phyloP scores from a whole-genome alignment of 139 green algal genomes.

The Picochlorum sp. region DNA sequence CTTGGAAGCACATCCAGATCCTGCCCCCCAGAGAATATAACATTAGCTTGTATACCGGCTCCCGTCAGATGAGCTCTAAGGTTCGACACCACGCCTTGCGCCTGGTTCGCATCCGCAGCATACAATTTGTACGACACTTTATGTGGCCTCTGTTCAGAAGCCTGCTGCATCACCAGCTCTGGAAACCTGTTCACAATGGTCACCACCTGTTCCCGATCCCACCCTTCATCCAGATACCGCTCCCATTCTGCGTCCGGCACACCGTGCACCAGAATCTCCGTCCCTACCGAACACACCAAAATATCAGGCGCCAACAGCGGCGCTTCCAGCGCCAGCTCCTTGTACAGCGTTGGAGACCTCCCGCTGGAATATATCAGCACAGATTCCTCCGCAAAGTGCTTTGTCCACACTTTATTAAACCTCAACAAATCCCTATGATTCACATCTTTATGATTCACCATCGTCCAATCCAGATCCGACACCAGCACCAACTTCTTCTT shows the following conservation, averaged over 20 bases:
- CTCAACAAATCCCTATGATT: constrained; percentile 41
- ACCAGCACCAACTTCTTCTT: constrained; percentile 58
- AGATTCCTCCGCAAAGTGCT: constrained; percentile 49
- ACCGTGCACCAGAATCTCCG: constrained; percentile 69
- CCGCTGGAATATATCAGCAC: constrained; percentile 90
- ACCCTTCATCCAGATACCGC: constrained; percentile 40
- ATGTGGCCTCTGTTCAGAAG: constrained; percentile 76
- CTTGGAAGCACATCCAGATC: constrained; percentile 78
- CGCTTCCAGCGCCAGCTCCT: constrained; percentile 55
- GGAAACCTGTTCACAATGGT: neutral
- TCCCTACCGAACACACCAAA: constrained; percentile 87
- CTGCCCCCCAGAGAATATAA: constrained; percentile 70
- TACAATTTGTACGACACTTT: constrained; percentile 78
- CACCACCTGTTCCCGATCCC: constrained; percentile 21
- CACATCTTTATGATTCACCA: constrained; percentile 75
- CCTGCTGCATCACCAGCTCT: constrained; percentile 35
- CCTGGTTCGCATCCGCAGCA: neutral
- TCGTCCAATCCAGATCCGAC: constrained; percentile 82
- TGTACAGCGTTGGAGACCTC: constrained; percentile 65
- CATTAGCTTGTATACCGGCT: constrained; percentile 32
- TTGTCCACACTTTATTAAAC: constrained; percentile 71
- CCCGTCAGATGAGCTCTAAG: constrained; percentile 31
- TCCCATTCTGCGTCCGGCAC: constrained; percentile 53
- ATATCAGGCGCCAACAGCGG: constrained; percentile 70
- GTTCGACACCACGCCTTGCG: neutral